These are phyloP conservation scores for Lachnellula cervina DNA, from an alignment of 2,329 filamentous ascomycete species.

Conservation along the genomic window DNA sequence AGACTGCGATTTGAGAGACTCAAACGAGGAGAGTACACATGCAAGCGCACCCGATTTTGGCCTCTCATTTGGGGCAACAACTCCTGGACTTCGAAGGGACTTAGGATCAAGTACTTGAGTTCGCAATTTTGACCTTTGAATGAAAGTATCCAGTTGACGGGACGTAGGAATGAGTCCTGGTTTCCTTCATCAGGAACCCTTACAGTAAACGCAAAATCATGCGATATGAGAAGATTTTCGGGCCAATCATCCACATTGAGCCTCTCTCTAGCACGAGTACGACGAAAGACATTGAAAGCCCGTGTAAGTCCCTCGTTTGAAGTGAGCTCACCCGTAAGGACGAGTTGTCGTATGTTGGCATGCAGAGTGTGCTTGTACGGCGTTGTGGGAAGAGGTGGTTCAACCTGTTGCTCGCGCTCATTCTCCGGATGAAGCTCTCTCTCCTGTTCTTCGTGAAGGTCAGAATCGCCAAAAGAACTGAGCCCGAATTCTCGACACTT, in stretches of 20 bases:
- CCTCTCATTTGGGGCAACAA: constrained; percentile 39
- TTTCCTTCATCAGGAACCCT: constrained; percentile 1
- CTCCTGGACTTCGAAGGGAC: constrained; percentile 54
- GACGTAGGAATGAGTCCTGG: constrained; percentile 45
- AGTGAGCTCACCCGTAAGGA: constrained; percentile 31
- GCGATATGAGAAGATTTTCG: constrained; percentile 40
- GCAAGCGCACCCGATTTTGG: constrained; percentile 37
- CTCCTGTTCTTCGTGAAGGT: constrained; percentile 62
- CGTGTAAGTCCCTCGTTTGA: constrained; percentile 8
- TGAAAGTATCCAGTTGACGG: constrained; percentile 51
- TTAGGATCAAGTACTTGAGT: constrained; percentile 43
- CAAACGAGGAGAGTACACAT: constrained; percentile 47
- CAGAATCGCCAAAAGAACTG: constrained; percentile 30
- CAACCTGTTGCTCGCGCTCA: constrained; percentile 52
- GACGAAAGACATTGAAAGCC: constrained; percentile 33
- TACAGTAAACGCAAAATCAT: constrained; percentile 48
- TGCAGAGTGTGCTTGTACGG: constrained; percentile 42
- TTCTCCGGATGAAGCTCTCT: constrained; percentile 61
- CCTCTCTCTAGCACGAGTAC: constrained; percentile 34
- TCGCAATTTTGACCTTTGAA: constrained; percentile 13
- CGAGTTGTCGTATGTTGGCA: constrained; percentile 38
- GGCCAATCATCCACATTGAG: constrained; percentile 36
- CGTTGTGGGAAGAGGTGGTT: constrained; percentile 40
- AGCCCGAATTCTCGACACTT: constrained; percentile 37
- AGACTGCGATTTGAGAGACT: constrained; percentile 36